A percentile compares a stretch with the other conserved stretches of the same genome.
Conservation (phyloP, 1,139 yeast genomes). For the Suhomyces yuchorum region DNA sequence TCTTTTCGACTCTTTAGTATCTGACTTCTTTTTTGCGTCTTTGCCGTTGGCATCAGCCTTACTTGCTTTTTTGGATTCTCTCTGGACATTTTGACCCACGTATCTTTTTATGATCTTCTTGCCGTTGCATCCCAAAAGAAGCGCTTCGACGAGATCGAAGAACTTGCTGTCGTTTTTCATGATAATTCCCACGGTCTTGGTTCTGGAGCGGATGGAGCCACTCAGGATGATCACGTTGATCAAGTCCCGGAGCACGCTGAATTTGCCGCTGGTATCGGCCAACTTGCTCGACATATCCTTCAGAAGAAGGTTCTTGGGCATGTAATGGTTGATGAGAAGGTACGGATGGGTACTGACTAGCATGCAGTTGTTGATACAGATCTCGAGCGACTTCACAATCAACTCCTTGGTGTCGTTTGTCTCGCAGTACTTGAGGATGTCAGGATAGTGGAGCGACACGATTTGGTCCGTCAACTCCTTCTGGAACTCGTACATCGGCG, state of each 20-base stretch:
- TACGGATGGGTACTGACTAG: slow-evolving; percentile 89
- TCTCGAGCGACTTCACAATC: slow-evolving; percentile 66
- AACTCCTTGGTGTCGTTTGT: slow-evolving; percentile 58
- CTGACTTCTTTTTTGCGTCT: slow-evolving; percentile 13
- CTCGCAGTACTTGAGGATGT: slow-evolving; percentile 84
- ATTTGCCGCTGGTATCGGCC: slow-evolving; percentile 86
- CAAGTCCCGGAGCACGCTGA: slow-evolving; percentile 65
- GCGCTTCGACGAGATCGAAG: slow-evolving; percentile 78
- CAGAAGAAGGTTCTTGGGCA: slow-evolving; percentile 78
- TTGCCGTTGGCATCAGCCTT: slow-evolving; percentile 10
- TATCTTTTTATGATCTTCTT: slow-evolving; percentile 59
- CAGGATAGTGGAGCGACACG: slow-evolving; percentile 86
- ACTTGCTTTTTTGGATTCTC: slow-evolving; percentile 37
- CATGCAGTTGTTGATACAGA: slow-evolving; percentile 73
- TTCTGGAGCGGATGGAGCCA: slow-evolving; percentile 45
- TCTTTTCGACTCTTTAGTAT: slow-evolving; percentile 15
- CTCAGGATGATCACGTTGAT: slow-evolving; percentile 47
- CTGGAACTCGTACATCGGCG: slow-evolving; percentile 88
- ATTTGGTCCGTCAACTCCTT: slow-evolving; percentile 92
- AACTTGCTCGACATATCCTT: slow-evolving; percentile 77
- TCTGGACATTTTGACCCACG: slow-evolving; percentile 57
- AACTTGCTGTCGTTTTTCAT: slow-evolving; percentile 45
- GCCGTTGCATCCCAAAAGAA: slow-evolving; percentile 68
- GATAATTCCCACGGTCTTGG: slow-evolving; percentile 40
- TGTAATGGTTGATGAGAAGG: slow-evolving; percentile 75